Base-by-base conservation (phyloP, 805 yeast species). In the Blastobotrys americana region DNA sequence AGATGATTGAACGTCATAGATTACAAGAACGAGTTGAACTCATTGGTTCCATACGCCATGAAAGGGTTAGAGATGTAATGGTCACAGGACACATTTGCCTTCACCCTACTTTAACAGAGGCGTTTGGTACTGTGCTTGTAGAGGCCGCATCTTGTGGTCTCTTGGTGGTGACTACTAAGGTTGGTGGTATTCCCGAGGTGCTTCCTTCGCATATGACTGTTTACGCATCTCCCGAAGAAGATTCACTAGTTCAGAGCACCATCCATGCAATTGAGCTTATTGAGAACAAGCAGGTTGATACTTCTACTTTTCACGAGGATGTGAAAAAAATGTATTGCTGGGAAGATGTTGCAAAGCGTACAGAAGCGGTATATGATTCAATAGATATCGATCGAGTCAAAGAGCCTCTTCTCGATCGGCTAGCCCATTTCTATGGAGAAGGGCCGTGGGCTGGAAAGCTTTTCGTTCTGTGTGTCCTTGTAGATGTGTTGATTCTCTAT, bases 101-200 rank as follows among this genome's bases (percentile, higher is more conserved):
- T 22, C 97, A 93, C 63, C 89, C 98, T 0, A 81, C 96, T 0
- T 70, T 93, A 34, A 93, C 97, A 0, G 99, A 93, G 61, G 98
- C 97, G 0, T 93, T 93, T 65, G 99, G 99, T 2, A 93, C 98
- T 0, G 97, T 87, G 0, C 67, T 93, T 8, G 96, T 93, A 0
- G 99, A 93, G 60, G 99, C 99, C 0, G 98, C 97, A 0, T 83
- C 95, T 1, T 93, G 97, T 68, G 97, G 97, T 0, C 63, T 93
- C 31, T 71, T 85, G 16, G 96, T 93, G 2, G 98, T 93, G 0
- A 88, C 97, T 0, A 93, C 99, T 0, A 78, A 80, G 46, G 98
- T 93, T 0, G 99, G 99, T 9, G 99, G 98, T 3, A 89, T 93
- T 34, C 97, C 97, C 0, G 99, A 93, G 59, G 97, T 93, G 3